phyloP scores from a whole-genome alignment of 345 rosid genomes.

The Eucalyptus erythrocorys region DNA sequence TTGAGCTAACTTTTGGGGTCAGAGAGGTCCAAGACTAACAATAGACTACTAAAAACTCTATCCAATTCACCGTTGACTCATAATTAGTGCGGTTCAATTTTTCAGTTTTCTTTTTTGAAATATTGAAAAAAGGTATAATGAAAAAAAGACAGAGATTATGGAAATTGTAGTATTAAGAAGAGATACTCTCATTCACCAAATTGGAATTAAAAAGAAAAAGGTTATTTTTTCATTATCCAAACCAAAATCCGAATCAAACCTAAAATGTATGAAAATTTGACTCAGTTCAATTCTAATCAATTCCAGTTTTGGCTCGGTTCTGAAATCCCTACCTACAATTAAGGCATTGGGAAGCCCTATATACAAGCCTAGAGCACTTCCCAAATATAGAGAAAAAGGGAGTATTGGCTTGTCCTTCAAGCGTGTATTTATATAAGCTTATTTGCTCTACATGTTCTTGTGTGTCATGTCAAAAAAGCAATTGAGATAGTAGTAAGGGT shows the following conservation, averaged over 20 bases:
- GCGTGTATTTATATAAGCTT: neutral
- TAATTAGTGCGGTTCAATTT: fast-evolving
- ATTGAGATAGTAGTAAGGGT: neutral
- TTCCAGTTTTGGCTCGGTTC: too few relatives aligned
- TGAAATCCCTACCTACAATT: neutral
- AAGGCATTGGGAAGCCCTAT: neutral
- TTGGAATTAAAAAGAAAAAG: fast-evolving
- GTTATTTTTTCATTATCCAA: neutral
- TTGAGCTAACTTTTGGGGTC: too few relatives aligned
- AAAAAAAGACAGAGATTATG: too few relatives aligned
- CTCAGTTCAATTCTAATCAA: fast-evolving
- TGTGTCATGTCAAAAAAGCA: neutral
- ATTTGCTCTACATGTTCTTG: neutral
- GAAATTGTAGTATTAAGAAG: too few relatives aligned
- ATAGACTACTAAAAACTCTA: too few relatives aligned
- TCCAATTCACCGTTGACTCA: fast-evolving
- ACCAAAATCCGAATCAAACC: neutral
- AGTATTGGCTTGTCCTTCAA: neutral
- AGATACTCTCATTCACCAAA: too few relatives aligned
- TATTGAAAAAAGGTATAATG: too few relatives aligned
- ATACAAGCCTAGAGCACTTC: neutral
- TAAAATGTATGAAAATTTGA: too few relatives aligned
- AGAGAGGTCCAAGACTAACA: too few relatives aligned
- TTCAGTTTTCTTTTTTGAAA: too few relatives aligned
- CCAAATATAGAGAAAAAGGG: neutral